Conservation (phyloP, 1,284 basidiomycete genomes). For the Termitomyces sp. region DNA sequence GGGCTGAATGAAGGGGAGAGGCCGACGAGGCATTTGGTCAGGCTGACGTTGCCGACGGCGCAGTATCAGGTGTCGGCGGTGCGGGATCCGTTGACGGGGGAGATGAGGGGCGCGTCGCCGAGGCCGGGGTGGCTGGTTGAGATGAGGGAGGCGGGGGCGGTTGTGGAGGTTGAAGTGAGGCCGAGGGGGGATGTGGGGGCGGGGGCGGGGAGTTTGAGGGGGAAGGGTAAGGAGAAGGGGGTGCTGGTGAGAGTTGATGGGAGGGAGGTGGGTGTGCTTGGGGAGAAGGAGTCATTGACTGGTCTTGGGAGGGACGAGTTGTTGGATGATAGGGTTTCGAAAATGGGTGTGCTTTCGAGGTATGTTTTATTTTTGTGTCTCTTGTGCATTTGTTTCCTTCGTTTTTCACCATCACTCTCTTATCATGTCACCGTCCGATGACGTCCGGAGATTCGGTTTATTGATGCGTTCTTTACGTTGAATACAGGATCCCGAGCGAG, state of each 20-base stretch:
- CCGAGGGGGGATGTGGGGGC: conserved; percentile 20
- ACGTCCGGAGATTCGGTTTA: conserved; percentile 8
- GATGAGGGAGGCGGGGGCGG: conserved; percentile 61
- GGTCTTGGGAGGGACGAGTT: conserved; percentile 67
- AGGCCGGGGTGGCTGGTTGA: conserved; percentile 75
- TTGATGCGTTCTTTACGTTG: conserved; percentile 5
- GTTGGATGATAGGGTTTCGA: conserved; percentile 59
- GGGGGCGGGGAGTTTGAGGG: conserved; percentile 14
- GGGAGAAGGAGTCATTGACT: conserved; percentile 72
- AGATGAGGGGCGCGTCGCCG: conserved; percentile 55
- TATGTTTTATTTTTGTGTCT: conserved; percentile 26
- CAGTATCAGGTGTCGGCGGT: conserved; percentile 72
- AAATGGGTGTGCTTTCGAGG: conserved; percentile 63
- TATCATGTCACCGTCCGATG: conserved; percentile 2
- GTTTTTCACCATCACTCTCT: too few relatives aligned
- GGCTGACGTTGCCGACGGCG: conserved; percentile 76
- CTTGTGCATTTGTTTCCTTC: too few relatives aligned
- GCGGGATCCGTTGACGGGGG: conserved; percentile 76
- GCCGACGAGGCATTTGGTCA: conserved; percentile 68
- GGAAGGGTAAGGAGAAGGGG: conserved; percentile 14
- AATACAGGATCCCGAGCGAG: conserved; percentile 40
- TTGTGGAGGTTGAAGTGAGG: conserved; percentile 23
- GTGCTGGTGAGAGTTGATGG: conserved; percentile 46
- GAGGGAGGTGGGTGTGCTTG: conserved; percentile 48
- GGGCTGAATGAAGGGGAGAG: conserved; percentile 50